Percentiles rank a stretch among this genome's conserved stretches.
These are phyloP conservation scores for Tuber brumale DNA, from an alignment of 495 filamentous ascomycete species.

Conservation along the genomic window DNA sequence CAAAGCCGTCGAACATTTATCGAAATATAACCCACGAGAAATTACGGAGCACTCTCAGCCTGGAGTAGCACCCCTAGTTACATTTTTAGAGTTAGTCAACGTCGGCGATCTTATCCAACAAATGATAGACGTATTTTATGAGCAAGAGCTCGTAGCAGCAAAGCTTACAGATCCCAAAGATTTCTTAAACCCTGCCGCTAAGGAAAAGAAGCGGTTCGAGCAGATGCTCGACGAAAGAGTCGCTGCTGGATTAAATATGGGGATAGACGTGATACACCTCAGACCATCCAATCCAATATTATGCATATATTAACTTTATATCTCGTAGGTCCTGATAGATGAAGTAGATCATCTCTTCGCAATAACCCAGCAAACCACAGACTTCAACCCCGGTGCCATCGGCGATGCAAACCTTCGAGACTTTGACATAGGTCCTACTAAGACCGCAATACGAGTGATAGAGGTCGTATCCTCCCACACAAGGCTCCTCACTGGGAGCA, in stretches of 20 bases:
- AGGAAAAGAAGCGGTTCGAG: constrained; percentile 97
- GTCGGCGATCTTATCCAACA: constrained; percentile 97
- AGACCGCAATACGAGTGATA: constrained; percentile 71
- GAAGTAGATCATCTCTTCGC: constrained; percentile 94
- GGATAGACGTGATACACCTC: constrained; percentile 66
- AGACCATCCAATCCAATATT: not conserved
- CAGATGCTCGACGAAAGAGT: constrained; percentile 98
- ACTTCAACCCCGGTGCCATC: constrained; percentile 71
- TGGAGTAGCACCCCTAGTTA: constrained; percentile 85
- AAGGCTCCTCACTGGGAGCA: constrained; percentile 81
- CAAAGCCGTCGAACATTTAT: constrained; percentile 84
- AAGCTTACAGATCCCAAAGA: constrained; percentile 87
- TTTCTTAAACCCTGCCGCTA: constrained; percentile 81
- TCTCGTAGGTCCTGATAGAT: constrained; percentile 62
- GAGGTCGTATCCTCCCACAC: constrained; percentile 81
- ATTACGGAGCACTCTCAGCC: constrained; percentile 62
- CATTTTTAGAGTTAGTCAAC: constrained; percentile 95
- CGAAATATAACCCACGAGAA: constrained; percentile 83
- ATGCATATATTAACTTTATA: not conserved
- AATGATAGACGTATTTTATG: constrained; percentile 99
- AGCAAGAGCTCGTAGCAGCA: constrained; percentile 77
- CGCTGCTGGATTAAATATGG: constrained; percentile 90
- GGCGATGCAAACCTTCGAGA: constrained; percentile 35
- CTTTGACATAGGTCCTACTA: constrained; percentile 71
- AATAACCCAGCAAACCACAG: constrained; percentile 74